Evolutionary conservation across 2,329 filamentous ascomycete genomes (phyloP).

Genomic region (Monosporascus sp.): DNA sequence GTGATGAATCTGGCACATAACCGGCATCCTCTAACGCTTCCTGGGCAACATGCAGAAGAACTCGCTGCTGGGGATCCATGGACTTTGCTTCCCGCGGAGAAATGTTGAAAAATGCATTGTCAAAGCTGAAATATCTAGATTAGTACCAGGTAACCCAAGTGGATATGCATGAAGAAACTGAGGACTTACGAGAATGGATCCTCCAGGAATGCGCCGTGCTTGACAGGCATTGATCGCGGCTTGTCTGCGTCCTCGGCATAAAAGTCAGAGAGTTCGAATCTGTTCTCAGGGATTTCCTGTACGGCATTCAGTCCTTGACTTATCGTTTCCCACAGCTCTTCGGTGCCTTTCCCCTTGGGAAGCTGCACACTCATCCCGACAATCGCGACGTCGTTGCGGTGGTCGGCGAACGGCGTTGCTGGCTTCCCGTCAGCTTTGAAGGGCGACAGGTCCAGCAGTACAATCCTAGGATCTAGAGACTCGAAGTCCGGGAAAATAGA

Average conservation of each 20-base stretch:
- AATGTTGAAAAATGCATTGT: constrained; percentile 13
- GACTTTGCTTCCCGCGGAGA: constrained; percentile 12
- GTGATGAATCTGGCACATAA: constrained; percentile 4
- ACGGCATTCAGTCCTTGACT: constrained; percentile 3
- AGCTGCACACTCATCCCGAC: constrained; percentile 5
- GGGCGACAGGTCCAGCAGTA: too few relatives aligned
- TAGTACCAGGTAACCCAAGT: too few relatives aligned
- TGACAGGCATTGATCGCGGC: constrained; percentile 2
- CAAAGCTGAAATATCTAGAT: constrained; percentile 1
- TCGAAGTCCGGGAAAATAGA: too few relatives aligned
- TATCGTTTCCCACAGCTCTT: constrained; percentile 2
- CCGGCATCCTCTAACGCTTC: constrained; percentile 5
- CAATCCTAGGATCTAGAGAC: too few relatives aligned
- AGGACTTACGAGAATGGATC: constrained; percentile 4
- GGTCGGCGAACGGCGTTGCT: not conserved
- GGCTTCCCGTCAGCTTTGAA: too few relatives aligned
- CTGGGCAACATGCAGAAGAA: constrained; percentile 8
- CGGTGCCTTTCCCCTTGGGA: constrained; percentile 1
- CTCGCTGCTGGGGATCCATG: constrained; percentile 8
- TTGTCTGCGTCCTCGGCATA: constrained; percentile 1
- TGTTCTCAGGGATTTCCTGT: constrained; percentile 1
- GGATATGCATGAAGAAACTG: not conserved
- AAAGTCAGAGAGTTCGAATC: constrained; percentile 3
- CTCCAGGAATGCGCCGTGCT: constrained; percentile 3
- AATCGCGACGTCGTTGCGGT: constrained; percentile 3